Evolutionary conservation across 306 rosid species (phyloP).

Genomic region (Trifolium subterraneum): DNA sequence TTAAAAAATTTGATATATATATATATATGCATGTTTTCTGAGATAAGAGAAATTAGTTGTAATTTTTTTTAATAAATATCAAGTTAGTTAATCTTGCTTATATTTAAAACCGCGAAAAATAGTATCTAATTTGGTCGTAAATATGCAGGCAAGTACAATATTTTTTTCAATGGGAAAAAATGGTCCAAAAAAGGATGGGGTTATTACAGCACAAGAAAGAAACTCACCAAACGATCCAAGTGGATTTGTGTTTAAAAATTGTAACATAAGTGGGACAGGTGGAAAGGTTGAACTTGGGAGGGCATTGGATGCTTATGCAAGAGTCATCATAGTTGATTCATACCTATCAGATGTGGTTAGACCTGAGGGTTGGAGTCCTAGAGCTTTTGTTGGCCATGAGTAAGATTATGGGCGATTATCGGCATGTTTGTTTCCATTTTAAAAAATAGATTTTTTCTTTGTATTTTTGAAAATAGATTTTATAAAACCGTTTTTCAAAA

Average conservation of each 20-base stretch:
- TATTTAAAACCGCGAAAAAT: too few relatives aligned
- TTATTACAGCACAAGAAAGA: constrained; percentile 49
- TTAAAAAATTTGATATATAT: too few relatives aligned
- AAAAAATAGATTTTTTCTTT: too few relatives aligned
- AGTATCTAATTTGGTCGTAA: background rate
- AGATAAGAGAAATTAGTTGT: too few relatives aligned
- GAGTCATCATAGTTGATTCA: constrained; percentile 52
- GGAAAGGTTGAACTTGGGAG: constrained; percentile 51
- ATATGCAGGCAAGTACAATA: constrained; percentile 40
- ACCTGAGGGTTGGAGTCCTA: constrained; percentile 54
- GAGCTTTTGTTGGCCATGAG: too few relatives aligned
- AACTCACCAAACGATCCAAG: background rate
- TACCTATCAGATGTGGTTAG: constrained; percentile 34
- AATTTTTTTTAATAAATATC: too few relatives aligned
- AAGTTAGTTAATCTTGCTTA: too few relatives aligned
- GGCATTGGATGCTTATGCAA: constrained; percentile 37
- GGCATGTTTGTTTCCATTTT: too few relatives aligned
- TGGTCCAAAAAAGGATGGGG: constrained; percentile 21
- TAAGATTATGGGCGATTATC: too few relatives aligned
- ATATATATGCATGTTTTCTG: too few relatives aligned
- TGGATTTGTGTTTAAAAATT: constrained; percentile 52
- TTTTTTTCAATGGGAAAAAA: constrained; percentile 12
- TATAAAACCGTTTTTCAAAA: too few relatives aligned
- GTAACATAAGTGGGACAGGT: constrained; percentile 42
- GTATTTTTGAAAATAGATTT: too few relatives aligned